Evolutionary conservation across 2,329 filamentous ascomycete genomes (phyloP).

Genomic region (Davidsoniella virescens): DNA sequence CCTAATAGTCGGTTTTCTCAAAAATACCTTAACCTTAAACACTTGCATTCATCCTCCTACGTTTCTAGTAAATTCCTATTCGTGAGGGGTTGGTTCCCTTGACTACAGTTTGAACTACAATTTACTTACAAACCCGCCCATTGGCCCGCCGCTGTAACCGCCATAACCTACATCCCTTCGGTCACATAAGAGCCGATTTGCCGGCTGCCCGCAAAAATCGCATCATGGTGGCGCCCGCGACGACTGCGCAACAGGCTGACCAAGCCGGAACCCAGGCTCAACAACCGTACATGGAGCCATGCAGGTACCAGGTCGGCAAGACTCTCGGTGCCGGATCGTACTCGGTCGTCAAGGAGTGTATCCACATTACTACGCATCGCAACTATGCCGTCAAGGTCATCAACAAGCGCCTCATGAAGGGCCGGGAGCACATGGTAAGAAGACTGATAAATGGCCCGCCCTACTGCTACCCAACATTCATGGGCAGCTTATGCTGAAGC

Average conservation of each 20-base stretch:
- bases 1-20: too few relatives aligned
- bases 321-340: constrained; percentile 93
- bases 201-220: too few relatives aligned
- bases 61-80: too few relatives aligned
- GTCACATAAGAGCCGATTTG: too few relatives aligned
- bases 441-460: not conserved
- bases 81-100: too few relatives aligned
- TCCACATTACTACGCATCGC: constrained; percentile 91
- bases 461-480: not conserved
- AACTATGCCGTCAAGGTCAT: constrained; percentile 99
- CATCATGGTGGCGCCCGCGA: not conserved
- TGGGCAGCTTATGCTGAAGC: not conserved
- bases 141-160: too few relatives aligned
- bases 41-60: too few relatives aligned
- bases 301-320: constrained; percentile 97
- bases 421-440: constrained; percentile 88
- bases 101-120: too few relatives aligned
- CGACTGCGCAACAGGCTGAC: not conserved
- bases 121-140: too few relatives aligned
- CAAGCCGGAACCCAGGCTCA: not conserved
- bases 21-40: too few relatives aligned
- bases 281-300: constrained; percentile 67
- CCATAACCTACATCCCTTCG: too few relatives aligned
- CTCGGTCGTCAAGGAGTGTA: constrained; percentile 96
- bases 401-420: constrained; percentile 96